Percentiles rank a stretch among this genome's conserved stretches.
These are phyloP conservation scores for Pythium grandisporangium DNA, from an alignment of 352 stramenopile genomes.

Conservation along the genomic window DNA sequence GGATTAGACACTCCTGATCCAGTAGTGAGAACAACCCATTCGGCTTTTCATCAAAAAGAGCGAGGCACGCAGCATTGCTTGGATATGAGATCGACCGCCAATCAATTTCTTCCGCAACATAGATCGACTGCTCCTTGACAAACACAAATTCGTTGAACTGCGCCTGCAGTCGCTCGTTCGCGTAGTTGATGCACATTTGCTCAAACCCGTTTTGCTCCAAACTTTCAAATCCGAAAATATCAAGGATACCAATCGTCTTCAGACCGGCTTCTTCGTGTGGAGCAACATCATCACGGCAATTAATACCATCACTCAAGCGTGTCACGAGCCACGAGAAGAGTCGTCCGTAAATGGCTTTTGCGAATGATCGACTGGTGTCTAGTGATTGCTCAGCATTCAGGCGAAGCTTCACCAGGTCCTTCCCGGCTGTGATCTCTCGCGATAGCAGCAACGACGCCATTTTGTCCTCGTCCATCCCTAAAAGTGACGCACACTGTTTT, in stretches of 20 bases:
- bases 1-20: constrained; percentile 80
- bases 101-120: constrained; percentile 79
- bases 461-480: constrained; percentile 73
- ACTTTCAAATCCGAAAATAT: constrained; percentile 88
- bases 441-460: constrained; percentile 87
- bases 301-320: constrained; percentile 74
- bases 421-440: constrained; percentile 87
- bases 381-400: constrained; percentile 60
- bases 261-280: constrained; percentile 36
- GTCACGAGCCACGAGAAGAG: constrained; percentile 95
- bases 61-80: constrained; percentile 72
- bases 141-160: constrained; percentile 90
- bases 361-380: constrained; percentile 90
- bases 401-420: constrained; percentile 82
- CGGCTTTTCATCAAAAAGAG: constrained; percentile 75
- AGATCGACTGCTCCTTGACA: constrained; percentile 77
- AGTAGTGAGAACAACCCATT: constrained; percentile 74
- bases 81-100: constrained; percentile 75
- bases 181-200: constrained; percentile 85
- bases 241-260: constrained; percentile 76
- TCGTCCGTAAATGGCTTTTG: constrained; percentile 94
- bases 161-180: constrained; percentile 74
- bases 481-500: constrained; percentile 78
- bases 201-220: constrained; percentile 79
- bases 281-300: constrained; percentile 37